Percentiles rank a stretch among this genome's conserved stretches.
Evolutionary conservation across 768 basidiomycete genomes (phyloP).

Genomic region (Suillus brevipes): DNA sequence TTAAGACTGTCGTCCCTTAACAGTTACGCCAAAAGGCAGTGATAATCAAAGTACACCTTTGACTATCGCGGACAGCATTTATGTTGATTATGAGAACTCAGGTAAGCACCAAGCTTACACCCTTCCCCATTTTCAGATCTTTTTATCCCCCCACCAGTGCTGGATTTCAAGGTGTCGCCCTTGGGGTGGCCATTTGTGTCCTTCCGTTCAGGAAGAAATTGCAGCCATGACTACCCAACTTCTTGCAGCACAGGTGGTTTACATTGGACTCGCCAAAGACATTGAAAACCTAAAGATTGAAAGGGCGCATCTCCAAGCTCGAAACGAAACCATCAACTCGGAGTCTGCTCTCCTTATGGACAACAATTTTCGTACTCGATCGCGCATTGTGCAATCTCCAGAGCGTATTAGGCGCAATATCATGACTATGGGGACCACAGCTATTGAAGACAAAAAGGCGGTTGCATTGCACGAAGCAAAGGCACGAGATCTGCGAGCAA

Average conservation of each 20-base stretch:
- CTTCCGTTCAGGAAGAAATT: slow-evolving; percentile 64
- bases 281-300: slow-evolving; percentile 73
- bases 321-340: slow-evolving; percentile 66
- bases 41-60: too few species aligned
- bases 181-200: too few species aligned
- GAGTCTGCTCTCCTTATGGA: slow-evolving; percentile 63
- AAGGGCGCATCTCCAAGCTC: slow-evolving; percentile 61
- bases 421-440: slow-evolving; percentile 63
- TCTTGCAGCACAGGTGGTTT: slow-evolving; percentile 67
- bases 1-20: too few species aligned
- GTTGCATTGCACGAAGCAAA: slow-evolving; percentile 69
- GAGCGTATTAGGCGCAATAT: slow-evolving; percentile 87
- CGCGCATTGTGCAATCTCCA: slow-evolving; percentile 87
- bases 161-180: too few species aligned
- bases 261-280: slow-evolving; percentile 57
- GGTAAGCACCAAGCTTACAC: too few species aligned
- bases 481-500: slow-evolving; percentile 72
- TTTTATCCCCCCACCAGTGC: too few species aligned
- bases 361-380: slow-evolving; percentile 59
- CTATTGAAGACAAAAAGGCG: slow-evolving; percentile 68
- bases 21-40: too few species aligned
- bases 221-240: slow-evolving; percentile 60
- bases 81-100: too few species aligned
- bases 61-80: too few species aligned
- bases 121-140: too few species aligned